phyloP scores from a whole-genome alignment of 2,329 filamentous ascomycete genomes.

The Laburnicola sp. region DNA sequence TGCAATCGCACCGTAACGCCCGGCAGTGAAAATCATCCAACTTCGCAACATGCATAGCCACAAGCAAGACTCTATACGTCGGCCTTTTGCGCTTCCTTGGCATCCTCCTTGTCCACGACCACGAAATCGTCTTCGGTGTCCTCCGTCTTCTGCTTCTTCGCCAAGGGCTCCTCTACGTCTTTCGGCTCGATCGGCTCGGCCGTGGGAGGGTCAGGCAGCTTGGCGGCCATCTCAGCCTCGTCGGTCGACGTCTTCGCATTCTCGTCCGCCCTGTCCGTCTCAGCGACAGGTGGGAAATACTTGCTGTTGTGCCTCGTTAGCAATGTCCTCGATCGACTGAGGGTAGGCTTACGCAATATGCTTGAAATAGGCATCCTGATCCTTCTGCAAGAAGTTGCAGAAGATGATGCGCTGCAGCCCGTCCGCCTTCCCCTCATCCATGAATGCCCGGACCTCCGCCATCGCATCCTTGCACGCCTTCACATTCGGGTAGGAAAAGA shows the following conservation, averaged over 20 bases:
- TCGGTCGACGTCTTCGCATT: slow-evolving; percentile 33
- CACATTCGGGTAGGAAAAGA: slow-evolving; percentile 81
- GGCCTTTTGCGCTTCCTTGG: slow-evolving; percentile 19
- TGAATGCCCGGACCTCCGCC: slow-evolving; percentile 59
- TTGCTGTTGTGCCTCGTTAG: slow-evolving; percentile 25
- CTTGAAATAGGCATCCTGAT: slow-evolving; percentile 71
- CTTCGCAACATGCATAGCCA: neutral
- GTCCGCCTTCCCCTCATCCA: slow-evolving; percentile 51
- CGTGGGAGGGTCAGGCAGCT: slow-evolving; percentile 55
- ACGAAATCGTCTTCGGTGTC: slow-evolving; percentile 38
- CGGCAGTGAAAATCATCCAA: neutral
- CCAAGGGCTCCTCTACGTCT: slow-evolving; percentile 48
- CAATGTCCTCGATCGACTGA: neutral
- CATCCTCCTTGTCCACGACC: slow-evolving; percentile 33
- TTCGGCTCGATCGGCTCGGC: slow-evolving; percentile 51
- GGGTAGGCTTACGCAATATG: slow-evolving; percentile 69
- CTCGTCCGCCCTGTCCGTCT: slow-evolving; percentile 9
- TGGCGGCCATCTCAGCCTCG: slow-evolving; percentile 43
- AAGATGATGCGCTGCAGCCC: slow-evolving; percentile 77
- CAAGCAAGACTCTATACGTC: slow-evolving; percentile 7
- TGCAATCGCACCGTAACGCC: slow-evolving; percentile 3
- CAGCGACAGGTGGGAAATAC: slow-evolving; percentile 40
- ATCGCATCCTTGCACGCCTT: slow-evolving; percentile 75
- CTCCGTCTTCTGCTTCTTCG: slow-evolving; percentile 53
- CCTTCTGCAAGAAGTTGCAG: slow-evolving; percentile 79